Percentiles rank a stretch among this genome's conserved stretches.
Evolutionary conservation across 345 rosid species (phyloP).

Genomic region (Lepidium didymum): DNA sequence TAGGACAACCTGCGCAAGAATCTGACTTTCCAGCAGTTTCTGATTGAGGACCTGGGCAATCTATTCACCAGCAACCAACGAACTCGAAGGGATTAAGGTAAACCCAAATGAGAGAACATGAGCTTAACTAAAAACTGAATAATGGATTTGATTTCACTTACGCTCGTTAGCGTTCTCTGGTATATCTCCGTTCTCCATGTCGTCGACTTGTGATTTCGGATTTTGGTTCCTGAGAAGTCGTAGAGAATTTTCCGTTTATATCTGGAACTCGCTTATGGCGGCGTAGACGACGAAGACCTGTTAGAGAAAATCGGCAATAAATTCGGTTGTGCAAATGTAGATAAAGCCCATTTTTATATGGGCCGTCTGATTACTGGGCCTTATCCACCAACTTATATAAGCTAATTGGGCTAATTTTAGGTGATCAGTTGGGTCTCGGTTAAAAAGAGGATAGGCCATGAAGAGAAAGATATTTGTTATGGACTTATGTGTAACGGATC

Average conservation of each 20-base stretch:
- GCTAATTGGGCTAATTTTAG: no score
- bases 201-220: not conserved
- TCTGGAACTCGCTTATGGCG: not conserved
- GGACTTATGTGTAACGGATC: no score
- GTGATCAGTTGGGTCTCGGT: no score
- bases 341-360: not conserved
- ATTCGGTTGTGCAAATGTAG: not conserved
- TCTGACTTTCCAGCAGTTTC: constrained; percentile 82
- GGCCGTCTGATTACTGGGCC: not conserved
- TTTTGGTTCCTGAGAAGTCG: not conserved
- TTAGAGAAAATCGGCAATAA: not conserved
- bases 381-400: not conserved
- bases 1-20: constrained; percentile 85
- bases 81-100: not conserved
- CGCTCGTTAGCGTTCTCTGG: constrained; percentile 32
- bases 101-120: not conserved
- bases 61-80: constrained; percentile 16
- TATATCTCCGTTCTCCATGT: constrained; percentile 27
- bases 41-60: constrained; percentile 83
- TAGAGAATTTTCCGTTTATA: not conserved
- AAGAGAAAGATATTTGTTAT: no score
- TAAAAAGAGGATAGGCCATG: no score
- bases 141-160: not conserved
- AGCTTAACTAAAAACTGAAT: not conserved
- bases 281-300: not conserved